Evolutionary conservation across 371 early-diverging fungal genomes (phyloP).

Genomic region (Mucor indicus): DNA sequence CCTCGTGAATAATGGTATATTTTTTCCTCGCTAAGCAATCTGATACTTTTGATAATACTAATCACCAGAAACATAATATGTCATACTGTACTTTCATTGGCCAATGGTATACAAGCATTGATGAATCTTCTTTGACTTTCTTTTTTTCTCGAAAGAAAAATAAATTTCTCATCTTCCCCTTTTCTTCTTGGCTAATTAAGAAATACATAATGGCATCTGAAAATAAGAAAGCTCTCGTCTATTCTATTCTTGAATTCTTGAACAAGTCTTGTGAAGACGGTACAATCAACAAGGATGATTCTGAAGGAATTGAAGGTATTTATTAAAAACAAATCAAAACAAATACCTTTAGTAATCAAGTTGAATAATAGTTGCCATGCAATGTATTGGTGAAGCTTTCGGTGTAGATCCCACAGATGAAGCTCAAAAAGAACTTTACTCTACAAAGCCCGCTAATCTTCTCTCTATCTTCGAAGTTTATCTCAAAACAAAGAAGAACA

Average conservation of each 20-base stretch:
- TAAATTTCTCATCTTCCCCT: too few relatives aligned
- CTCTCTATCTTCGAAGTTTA: conserved; percentile 89
- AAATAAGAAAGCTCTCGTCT: conserved; percentile 79
- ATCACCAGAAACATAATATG: too few relatives aligned
- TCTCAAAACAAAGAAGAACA: conserved; percentile 74
- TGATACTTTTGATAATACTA: too few relatives aligned
- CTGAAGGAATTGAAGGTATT: conserved; percentile 88
- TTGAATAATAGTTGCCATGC: conserved; percentile 71
- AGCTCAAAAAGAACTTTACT: conserved; percentile 60
- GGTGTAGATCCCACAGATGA: conserved; percentile 76
- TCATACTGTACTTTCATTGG: too few relatives aligned
- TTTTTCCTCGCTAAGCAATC: too few relatives aligned
- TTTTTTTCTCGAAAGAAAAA: too few relatives aligned
- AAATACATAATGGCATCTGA: conserved; percentile 31
- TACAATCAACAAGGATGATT: conserved; percentile 77
- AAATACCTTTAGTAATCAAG: not conserved
- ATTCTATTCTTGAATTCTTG: conserved; percentile 88
- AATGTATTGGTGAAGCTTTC: conserved; percentile 94
- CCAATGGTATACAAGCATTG: too few relatives aligned
- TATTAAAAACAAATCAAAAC: not conserved
- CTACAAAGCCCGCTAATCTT: conserved; percentile 83
- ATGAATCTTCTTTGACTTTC: too few relatives aligned
- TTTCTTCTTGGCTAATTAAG: too few relatives aligned
- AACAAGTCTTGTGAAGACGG: conserved; percentile 75
- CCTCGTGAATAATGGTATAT: too few relatives aligned